Conservation (phyloP, 352 stramenopile genomes). For the Phytophthora europaea region DNA sequence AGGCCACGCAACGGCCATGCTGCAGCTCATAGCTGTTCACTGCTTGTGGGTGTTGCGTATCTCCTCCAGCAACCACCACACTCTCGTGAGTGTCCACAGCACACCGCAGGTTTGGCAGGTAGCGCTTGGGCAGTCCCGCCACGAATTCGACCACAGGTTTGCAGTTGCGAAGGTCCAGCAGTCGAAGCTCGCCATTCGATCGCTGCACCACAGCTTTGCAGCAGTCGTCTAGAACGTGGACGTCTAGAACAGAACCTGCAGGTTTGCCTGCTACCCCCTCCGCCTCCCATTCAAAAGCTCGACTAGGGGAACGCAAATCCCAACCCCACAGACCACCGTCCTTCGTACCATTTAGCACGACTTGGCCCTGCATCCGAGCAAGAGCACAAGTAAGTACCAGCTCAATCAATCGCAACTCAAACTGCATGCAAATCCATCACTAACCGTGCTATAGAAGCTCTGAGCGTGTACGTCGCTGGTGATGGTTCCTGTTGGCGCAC, state of each 20-base stretch:
- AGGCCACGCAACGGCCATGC: constrained; percentile 32
- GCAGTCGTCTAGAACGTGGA: constrained; percentile 56
- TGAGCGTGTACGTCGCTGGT: constrained; percentile 58
- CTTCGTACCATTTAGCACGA: constrained; percentile 63
- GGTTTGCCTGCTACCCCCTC: constrained; percentile 1
- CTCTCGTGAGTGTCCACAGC: constrained; percentile 45
- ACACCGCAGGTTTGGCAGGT: constrained; percentile 49
- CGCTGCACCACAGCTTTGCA: constrained; percentile 49
- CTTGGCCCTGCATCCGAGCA: constrained; percentile 30
- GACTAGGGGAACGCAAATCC: constrained; percentile 49
- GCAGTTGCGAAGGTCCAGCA: constrained; percentile 61
- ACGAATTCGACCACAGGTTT: constrained; percentile 49
- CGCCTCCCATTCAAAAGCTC: constrained; percentile 35
- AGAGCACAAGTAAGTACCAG: not conserved
- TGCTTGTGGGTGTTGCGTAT: constrained; percentile 18
- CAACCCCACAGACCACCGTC: constrained; percentile 59
- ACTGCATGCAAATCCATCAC: constrained; percentile 10
- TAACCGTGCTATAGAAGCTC: constrained; percentile 45
- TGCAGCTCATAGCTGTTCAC: constrained; percentile 47
- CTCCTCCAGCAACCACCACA: constrained; percentile 48
- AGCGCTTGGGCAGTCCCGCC: constrained; percentile 32
- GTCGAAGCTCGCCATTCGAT: constrained; percentile 53
- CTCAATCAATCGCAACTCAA: not conserved
- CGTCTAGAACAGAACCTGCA: constrained; percentile 39
- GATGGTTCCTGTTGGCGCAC: constrained; percentile 39